A percentile compares a stretch with the other conserved stretches of the same genome.
Evolutionary conservation across 192 early-diverging fungal genomes (phyloP).

Genomic region (Endogone sp.): DNA sequence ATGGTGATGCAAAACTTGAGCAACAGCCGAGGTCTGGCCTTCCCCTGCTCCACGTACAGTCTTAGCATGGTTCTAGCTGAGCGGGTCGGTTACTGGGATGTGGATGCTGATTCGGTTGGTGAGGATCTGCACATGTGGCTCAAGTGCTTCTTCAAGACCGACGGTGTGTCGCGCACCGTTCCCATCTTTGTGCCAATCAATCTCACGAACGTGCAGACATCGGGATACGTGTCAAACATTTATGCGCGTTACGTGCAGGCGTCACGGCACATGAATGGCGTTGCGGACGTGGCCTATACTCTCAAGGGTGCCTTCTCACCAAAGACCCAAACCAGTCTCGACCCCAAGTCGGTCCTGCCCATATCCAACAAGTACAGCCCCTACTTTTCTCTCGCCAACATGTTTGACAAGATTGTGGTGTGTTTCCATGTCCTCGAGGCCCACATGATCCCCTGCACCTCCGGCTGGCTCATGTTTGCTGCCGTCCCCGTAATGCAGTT

Average conservation of each 20-base stretch:
- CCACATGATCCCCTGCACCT: conserved; percentile 43
- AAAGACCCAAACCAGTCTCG: conserved; percentile 12
- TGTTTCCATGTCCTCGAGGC: conserved; percentile 45
- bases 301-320: conserved; percentile 29
- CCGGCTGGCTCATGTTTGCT: conserved; percentile 50
- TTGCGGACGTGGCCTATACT: conserved; percentile 63
- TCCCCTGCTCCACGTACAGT: conserved; percentile 77
- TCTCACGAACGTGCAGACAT: conserved; percentile 49
- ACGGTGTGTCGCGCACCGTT: conserved; percentile 57
- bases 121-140: conserved; percentile 81
- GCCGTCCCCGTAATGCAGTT: conserved; percentile 45
- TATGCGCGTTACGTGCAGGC: conserved; percentile 64
- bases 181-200: conserved; percentile 69
- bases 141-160: conserved; percentile 71
- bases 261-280: conserved; percentile 70
- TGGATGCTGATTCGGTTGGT: conserved; percentile 69
- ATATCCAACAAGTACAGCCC: conserved; percentile 4
- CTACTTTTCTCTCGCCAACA: conserved; percentile 22
- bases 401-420: conserved; percentile 31
- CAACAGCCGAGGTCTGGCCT: conserved; percentile 48
- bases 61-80: conserved; percentile 69
- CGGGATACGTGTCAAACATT: conserved; percentile 47
- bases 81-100: conserved; percentile 72
- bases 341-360: not conserved
- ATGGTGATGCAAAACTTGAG: conserved; percentile 70